These are phyloP conservation scores for Mucor racemosus DNA, from an alignment of 371 early-diverging fungal species.

Conservation along the genomic window DNA sequence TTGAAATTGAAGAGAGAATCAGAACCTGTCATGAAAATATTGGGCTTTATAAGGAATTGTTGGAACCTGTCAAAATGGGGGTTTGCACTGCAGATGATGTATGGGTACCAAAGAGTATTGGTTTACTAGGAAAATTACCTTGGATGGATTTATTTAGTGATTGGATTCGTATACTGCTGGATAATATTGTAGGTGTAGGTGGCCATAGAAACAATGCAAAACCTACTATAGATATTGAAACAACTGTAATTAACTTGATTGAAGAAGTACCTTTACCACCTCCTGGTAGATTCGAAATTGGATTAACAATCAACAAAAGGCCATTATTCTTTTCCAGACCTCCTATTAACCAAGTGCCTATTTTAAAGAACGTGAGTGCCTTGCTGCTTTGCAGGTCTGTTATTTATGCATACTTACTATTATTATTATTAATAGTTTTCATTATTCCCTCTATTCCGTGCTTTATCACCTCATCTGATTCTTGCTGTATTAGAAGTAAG, in stretches of 20 bases:
- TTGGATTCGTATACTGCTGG: conserved; percentile 73
- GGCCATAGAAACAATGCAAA: conserved; percentile 45
- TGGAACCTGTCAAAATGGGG: conserved; percentile 65
- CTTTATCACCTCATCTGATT: conserved; percentile 73
- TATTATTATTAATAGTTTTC: conserved; percentile 66
- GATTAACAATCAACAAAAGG: conserved; percentile 64
- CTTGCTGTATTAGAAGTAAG: conserved; percentile 69
- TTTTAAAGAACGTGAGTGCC: conserved; percentile 76
- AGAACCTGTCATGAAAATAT: conserved; percentile 72
- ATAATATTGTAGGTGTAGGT: conserved; percentile 63
- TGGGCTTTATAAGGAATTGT: conserved; percentile 63
- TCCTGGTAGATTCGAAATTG: conserved; percentile 80
- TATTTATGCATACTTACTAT: background rate
- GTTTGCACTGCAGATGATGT: conserved; percentile 62
- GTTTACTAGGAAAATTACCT: conserved; percentile 74
- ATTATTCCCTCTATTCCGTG: conserved; percentile 75
- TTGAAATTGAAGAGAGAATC: conserved; percentile 43
- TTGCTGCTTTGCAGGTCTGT: background rate
- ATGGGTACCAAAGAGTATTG: conserved; percentile 77
- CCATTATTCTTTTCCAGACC: conserved; percentile 77
- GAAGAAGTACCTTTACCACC: conserved; percentile 82
- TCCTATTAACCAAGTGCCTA: conserved; percentile 76
- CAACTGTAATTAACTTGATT: conserved; percentile 70
- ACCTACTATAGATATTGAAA: conserved; percentile 52
- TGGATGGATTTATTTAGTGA: conserved; percentile 79